A percentile compares a stretch with the other conserved stretches of the same genome.
Evolutionary conservation across 192 early-diverging fungal genomes (phyloP).

Genomic region (Backusella liffmaniae): DNA sequence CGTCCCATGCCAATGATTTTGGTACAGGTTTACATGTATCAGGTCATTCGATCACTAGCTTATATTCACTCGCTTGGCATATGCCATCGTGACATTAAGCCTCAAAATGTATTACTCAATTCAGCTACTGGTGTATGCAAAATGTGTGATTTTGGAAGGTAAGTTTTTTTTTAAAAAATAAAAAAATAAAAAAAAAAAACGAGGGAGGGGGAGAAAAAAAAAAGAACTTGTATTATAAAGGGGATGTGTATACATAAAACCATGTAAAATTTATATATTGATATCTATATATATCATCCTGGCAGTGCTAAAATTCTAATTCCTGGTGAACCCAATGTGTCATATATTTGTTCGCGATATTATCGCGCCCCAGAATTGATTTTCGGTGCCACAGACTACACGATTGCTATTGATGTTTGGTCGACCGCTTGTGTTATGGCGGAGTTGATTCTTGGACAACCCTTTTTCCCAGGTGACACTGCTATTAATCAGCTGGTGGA

Average conservation of each 20-base stretch:
- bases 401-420: conserved; percentile 89
- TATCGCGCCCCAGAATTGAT: conserved; percentile 96
- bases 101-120: conserved; percentile 95
- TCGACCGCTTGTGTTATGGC: conserved; percentile 97
- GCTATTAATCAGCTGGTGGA: conserved; percentile 98
- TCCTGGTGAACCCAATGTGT: conserved; percentile 94
- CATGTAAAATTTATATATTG: background rate
- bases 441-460: conserved; percentile 90
- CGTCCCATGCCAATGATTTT: conserved; percentile 90
- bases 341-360: conserved; percentile 97
- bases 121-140: conserved; percentile 88
- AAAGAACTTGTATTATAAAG: background rate
- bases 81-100: conserved; percentile 99
- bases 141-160: conserved; percentile 94
- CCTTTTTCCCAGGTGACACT: conserved; percentile 95
- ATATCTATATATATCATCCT: background rate
- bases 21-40: conserved; percentile 99
- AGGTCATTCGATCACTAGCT: conserved; percentile 92
- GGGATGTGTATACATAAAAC: background rate
- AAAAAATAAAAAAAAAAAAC: background rate
- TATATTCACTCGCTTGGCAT: conserved; percentile 98
- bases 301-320: conserved; percentile 89
- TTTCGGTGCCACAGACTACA: conserved; percentile 94
- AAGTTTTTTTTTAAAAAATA: background rate
- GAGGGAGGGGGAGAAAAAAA: background rate